Evolutionary conservation across 257 asterid genomes (phyloP).

Genomic region (Capsicum chinense): DNA sequence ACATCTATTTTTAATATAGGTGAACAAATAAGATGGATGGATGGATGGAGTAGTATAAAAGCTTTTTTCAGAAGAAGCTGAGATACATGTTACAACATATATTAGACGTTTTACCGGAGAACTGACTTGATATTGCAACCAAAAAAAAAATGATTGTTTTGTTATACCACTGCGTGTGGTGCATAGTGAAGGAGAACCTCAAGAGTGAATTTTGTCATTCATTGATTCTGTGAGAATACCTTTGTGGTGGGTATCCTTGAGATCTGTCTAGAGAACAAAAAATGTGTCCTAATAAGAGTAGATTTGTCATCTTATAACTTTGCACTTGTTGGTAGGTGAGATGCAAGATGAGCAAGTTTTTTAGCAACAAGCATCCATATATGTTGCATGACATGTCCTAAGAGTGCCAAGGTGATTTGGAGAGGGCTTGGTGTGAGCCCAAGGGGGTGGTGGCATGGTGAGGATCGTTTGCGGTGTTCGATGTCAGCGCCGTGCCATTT

Average conservation of each 20-base stretch:
- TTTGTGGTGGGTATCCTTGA: too few species aligned
- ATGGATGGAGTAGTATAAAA: too few species aligned
- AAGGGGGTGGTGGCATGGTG: too few species aligned
- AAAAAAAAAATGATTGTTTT: not conserved
- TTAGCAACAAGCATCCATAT: not conserved
- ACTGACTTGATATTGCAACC: not conserved
- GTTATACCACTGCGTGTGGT: not conserved
- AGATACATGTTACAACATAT: not conserved
- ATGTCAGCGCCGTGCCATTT: too few species aligned
- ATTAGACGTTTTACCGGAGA: not conserved
- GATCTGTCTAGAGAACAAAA: not conserved
- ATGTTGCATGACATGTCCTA: too few species aligned
- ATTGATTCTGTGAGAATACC: not conserved
- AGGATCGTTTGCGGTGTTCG: too few species aligned
- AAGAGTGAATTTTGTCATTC: not conserved
- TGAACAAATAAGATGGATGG: too few species aligned
- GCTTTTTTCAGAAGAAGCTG: not conserved
- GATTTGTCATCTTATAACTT: not conserved
- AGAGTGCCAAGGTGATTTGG: too few species aligned
- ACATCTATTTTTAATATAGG: too few species aligned
- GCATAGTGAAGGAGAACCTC: not conserved
- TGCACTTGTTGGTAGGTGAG: not conserved
- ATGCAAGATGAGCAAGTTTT: not conserved
- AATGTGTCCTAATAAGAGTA: not conserved
- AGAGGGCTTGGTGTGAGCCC: too few species aligned